Evolutionary conservation across 2,329 filamentous ascomycete genomes (phyloP), one percentile per base, ranked within the genome.

Genomic region (Xylaria sp.): DNA sequence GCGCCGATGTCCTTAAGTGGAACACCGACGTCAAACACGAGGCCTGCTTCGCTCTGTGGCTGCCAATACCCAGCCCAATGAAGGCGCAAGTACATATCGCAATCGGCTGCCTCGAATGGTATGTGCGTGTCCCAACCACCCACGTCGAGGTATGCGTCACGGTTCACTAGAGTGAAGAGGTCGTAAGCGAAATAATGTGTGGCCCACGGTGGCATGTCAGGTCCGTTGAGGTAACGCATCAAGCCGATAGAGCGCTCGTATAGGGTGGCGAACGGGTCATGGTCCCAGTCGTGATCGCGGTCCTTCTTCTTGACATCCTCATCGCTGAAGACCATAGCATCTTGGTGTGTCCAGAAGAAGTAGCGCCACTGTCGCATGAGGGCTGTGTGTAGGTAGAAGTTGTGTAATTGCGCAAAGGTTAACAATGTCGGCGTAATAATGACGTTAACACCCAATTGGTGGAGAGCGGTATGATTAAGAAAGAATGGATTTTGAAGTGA

Each of bases 401-500:
- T 84, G 64, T 83, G 80, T 21, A 83, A 70, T 68, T 84, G 81
- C 1, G 82, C 74, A 62, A 83, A 83, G 31, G 70, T 80, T 31
- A 83, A 73, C 0, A 83, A 72, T 1, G 79, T 81, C 4, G 81
- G 80, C 8, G 80, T 81, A 19, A 75, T 71, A 3, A 85, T 63
- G 25, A 85, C 73, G 31, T 81, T 79, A n/a, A 85, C 82, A 10
- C 83, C 83, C 21, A 84, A 74, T 57, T 72, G 70, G 1, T 72
- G 65, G 0, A 85, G 73, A 27, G 80, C 78, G 1, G 78, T 79
- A 65, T 84, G 79, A 70, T 85, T 82, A 8, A 86, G 73, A 69
- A 80, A 85, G 71, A 84, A 85, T 0, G 81, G 82, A 60, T 85
- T 85, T 55, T 84, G 78, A 3, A 81, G 69, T 0, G 78, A 77